Base-by-base conservation (phyloP, 2,329 filamentous ascomycete genomes). In the Tolypocladium inflatum region DNA sequence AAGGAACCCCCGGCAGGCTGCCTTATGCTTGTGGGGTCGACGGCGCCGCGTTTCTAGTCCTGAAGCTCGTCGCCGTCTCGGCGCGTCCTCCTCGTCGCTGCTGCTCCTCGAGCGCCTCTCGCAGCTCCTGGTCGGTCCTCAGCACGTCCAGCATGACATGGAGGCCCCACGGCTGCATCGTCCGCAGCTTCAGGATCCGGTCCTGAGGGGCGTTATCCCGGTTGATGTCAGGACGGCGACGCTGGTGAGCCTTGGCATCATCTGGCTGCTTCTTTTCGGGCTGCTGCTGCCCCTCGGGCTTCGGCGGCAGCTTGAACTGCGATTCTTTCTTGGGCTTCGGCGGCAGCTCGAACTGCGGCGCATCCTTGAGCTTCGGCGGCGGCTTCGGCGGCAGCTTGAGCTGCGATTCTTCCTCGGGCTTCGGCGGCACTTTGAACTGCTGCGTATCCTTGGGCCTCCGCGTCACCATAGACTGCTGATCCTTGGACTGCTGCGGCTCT, bases 131-230 rank as follows among this genome's bases (percentile, higher is more conserved):
- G 0, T 53, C 10, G 13, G 23, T 45, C 15, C 67, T 61, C 21
- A 62, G 37, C 33, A 52, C 61, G 57, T 68, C 67, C 11, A 48
- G 58, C 9, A 61, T 54, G 15, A 68, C 62, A 6, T 66, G 54
- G 10, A 68, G 55, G 58, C 68, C 66, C 65, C 62, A 65, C 17
- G 59, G 30, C 7, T 59, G 60, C 55, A 64, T 38, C 1, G 35
- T 43, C 33, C 61, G 59, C 45, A 68, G 42, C 50, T 60, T 45
- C n/a, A 42, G 6, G 39, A 67, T 59, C 11, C 62, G 60, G 19
- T n/a, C 48, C 17, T 42, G 41, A 1, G 48, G 53, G 9, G 37
- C 11, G 30, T 23, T 4, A 15, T 23, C 42, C 42, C 42, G 42
- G 11, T 11, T 45, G 42, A 21, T n/a, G 8, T 21, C 3, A 0